Base-by-base conservation (phyloP, 208 protist species). In the Angomonas ambiguus region DNA sequence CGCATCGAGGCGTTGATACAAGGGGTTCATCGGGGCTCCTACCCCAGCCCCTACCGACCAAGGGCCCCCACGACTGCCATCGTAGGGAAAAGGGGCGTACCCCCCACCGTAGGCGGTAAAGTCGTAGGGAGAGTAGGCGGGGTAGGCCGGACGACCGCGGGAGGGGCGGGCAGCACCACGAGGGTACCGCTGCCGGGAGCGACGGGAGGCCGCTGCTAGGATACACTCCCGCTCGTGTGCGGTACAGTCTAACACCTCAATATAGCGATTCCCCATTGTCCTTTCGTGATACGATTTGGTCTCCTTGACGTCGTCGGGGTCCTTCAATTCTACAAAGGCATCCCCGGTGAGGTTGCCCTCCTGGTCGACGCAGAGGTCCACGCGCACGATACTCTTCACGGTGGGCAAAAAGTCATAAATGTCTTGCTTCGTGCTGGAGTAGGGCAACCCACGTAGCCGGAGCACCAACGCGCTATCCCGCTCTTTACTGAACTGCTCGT, bases 391-490 rank as follows among this genome's bases (percentile, higher is more conserved):
- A 28, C 72, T 72, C 0, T 69, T 41, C 6, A 87, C 72, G 20
- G 22, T 57, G 2, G 62, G 33, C 13, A 92, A 41, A 49, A 92
- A 92, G 16, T 59, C 65, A 11, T 31, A 34, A 22, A 95, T 73
- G 59, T 95, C 84, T 0, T 76, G 65, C 49, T 80, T 72, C 2
- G 75, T 82, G 11, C 81, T 32, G 1, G 24, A 35, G 68, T 87
- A 95, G 11, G 88, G 88, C 0, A 95, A 62, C 4, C 88, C 88
- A 4, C 86, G 83, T 8, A 95, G 78, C 18, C 80, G 77, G n/a
- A 85, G 72, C 0, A 88, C 82, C 16, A 75, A 32, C 18, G 55
- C 53, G 45, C 71, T 76, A 62, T 62, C 65, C 58, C 72, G 57
- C 28, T 59, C 27, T 61, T 74, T 67, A 20, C 55, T 32, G 45